phyloP scores from a whole-genome alignment of 345 rosid genomes.

The Rhizophora mangle region DNA sequence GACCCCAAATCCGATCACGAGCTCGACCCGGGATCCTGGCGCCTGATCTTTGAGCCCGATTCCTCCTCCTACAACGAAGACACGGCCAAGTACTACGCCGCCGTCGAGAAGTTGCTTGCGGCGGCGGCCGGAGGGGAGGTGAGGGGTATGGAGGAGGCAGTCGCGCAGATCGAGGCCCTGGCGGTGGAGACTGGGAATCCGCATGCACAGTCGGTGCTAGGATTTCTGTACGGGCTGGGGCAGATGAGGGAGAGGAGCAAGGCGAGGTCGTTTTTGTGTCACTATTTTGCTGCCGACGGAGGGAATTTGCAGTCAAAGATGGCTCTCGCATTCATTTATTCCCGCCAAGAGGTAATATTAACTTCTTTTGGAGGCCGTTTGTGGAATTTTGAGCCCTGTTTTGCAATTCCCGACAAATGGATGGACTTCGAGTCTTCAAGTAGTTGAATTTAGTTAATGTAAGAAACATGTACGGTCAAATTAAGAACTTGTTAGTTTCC shows the following conservation, averaged over 20 bases:
- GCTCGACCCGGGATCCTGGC: slow-evolving; percentile 96
- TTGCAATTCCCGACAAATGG: too few species aligned
- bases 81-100: slow-evolving; percentile 45
- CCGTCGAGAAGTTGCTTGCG: slow-evolving; percentile 51
- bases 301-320: slow-evolving; percentile 90
- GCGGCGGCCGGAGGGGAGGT: slow-evolving; percentile 55
- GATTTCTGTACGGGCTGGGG: slow-evolving; percentile 66
- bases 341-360: slow-evolving; percentile 77
- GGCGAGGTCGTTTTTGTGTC: slow-evolving; percentile 75
- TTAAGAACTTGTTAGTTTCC: too few species aligned
- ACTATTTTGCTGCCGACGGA: slow-evolving; percentile 64
- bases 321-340: slow-evolving; percentile 82
- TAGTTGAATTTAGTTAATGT: too few species aligned
- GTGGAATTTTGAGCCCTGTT: not conserved
- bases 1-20: slow-evolving; percentile 66
- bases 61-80: slow-evolving; percentile 22
- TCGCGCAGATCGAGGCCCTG: slow-evolving; percentile 48
- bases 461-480: too few species aligned
- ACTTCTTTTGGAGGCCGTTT: not conserved
- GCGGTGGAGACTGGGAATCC: slow-evolving; percentile 60
- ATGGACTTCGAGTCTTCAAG: too few species aligned
- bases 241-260: slow-evolving; percentile 65
- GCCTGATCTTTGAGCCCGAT: slow-evolving; percentile 76
- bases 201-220: slow-evolving; percentile 69
- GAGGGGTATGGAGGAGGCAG: slow-evolving; percentile 66